A percentile compares a stretch with the other conserved stretches of the same genome.
Conservation (phyloP, 192 early-diverging fungal species). For the Coemansia sp. region DNA sequence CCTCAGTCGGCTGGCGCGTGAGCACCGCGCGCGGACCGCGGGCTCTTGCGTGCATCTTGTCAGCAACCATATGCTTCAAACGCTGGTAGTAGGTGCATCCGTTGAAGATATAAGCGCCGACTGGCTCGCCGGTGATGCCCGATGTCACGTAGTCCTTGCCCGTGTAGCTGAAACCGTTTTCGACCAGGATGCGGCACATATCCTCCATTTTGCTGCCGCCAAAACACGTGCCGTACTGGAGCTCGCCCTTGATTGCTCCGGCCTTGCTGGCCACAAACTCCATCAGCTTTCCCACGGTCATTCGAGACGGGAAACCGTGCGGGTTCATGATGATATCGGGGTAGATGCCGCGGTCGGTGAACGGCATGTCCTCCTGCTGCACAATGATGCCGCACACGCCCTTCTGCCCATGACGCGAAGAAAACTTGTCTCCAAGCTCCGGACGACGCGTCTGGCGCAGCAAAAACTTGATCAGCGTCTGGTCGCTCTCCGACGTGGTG, state of each 20-base stretch:
- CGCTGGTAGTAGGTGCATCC: conserved; percentile 97
- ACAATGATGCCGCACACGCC: conserved; percentile 97
- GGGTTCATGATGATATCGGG: conserved; percentile 99
- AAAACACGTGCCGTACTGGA: conserved; percentile 97
- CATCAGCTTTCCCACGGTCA: conserved; percentile 99
- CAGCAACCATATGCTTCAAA: conserved; percentile 98
- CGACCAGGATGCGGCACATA: conserved; percentile 90
- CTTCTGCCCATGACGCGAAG: conserved; percentile 97
- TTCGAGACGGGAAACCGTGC: conserved; percentile 97
- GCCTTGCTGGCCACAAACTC: conserved; percentile 96
- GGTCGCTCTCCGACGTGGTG: conserved; percentile 91
- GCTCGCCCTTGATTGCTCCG: conserved; percentile 84
- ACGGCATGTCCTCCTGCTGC: conserved; percentile 97
- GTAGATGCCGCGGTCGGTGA: conserved; percentile 82
- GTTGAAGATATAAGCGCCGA: conserved; percentile 95
- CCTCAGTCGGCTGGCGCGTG: conserved; percentile 96
- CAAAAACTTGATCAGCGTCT: conserved; percentile 86
- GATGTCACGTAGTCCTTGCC: conserved; percentile 97
- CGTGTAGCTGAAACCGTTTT: conserved; percentile 93
- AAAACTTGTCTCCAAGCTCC: conserved; percentile 98
- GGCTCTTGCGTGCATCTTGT: conserved; percentile 98
- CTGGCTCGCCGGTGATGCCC: conserved; percentile 85
- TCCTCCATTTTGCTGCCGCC: conserved; percentile 94
- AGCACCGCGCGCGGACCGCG: conserved; percentile 87
- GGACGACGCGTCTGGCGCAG: conserved; percentile 92